Evolutionary conservation across 2,329 filamentous ascomycete species (phyloP).

Genomic region (Curvularia spicifera): DNA sequence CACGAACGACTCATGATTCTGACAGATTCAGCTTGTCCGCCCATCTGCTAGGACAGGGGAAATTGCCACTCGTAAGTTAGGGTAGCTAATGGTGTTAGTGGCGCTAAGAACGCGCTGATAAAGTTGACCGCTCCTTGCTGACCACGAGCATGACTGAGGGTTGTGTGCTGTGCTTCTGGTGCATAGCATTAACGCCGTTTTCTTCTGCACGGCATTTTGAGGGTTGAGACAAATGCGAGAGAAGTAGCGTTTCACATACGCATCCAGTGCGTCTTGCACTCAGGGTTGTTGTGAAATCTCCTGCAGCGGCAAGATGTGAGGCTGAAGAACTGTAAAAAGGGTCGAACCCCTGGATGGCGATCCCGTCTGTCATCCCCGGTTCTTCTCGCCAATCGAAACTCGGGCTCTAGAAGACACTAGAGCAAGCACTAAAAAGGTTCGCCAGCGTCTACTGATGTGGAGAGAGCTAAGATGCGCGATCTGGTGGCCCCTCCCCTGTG

Average conservation of each 20-base stretch:
- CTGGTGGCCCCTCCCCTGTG: conserved; percentile 3
- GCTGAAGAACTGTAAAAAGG: conserved; percentile 12
- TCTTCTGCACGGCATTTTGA: too few relatives aligned
- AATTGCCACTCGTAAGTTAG: conserved; percentile 15
- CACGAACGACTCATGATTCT: conserved; percentile 12
- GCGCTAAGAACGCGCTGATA: conserved; percentile 10
- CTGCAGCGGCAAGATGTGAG: background rate
- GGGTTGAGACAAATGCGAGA: background rate
- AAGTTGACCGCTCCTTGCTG: conserved; percentile 9
- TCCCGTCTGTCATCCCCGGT: conserved; percentile 20
- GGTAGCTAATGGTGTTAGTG: conserved; percentile 10
- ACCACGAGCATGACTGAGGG: background rate
- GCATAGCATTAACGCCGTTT: background rate
- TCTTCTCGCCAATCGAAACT: conserved; percentile 34
- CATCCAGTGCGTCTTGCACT: background rate
- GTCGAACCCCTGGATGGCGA: conserved; percentile 19
- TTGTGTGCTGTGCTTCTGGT: background rate
- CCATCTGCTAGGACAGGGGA: conserved; percentile 17
- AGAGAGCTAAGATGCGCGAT: conserved; percentile 22
- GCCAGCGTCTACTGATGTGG: conserved; percentile 21
- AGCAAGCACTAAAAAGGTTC: conserved; percentile 9
- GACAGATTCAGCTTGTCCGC: conserved; percentile 14
- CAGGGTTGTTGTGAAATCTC: background rate
- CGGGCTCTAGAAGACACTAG: conserved; percentile 7
- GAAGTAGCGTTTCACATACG: background rate